A percentile compares a stretch with the other conserved stretches of the same genome.
phyloP scores from a whole-genome alignment of 495 filamentous ascomycete genomes.

The Xylaria flabelliformis region DNA sequence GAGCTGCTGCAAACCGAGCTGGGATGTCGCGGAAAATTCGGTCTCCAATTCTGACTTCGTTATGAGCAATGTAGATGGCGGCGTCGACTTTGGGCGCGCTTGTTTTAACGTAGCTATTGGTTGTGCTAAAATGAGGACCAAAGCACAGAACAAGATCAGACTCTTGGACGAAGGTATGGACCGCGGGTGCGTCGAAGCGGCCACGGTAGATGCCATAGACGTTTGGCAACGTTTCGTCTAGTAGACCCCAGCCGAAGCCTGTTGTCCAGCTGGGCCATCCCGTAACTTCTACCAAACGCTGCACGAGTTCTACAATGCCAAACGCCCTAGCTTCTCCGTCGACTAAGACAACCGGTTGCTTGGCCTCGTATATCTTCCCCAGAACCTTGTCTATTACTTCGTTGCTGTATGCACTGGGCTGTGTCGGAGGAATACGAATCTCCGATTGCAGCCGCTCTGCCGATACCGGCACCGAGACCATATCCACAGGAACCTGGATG shows the following conservation, averaged over 20 bases:
- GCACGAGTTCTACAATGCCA: constrained; percentile 68
- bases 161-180: constrained; percentile 67
- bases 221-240: constrained; percentile 70
- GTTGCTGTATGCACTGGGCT: constrained; percentile 69
- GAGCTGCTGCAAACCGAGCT: constrained; percentile 3
- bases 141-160: constrained; percentile 77
- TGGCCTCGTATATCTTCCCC: constrained; percentile 68
- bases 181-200: constrained; percentile 66
- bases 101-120: constrained; percentile 46
- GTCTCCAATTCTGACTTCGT: constrained; percentile 22
- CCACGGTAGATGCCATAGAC: constrained; percentile 81
- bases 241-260: constrained; percentile 79
- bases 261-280: constrained; percentile 73
- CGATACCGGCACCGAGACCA: constrained; percentile 72
- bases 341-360: constrained; percentile 75
- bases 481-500: constrained; percentile 75
- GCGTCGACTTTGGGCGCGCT: constrained; percentile 36
- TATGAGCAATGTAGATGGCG: constrained; percentile 19
- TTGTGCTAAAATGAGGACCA: constrained; percentile 54
- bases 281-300: constrained; percentile 68
- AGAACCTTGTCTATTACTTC: constrained; percentile 72
- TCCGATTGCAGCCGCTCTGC: constrained; percentile 63
- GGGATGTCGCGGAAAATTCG: constrained; percentile 26
- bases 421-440: constrained; percentile 63
- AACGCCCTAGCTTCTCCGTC: constrained; percentile 80